These are phyloP conservation scores for Isoetes taiwanensis DNA, from an alignment of 75 land plant species.

Conservation along the genomic window DNA sequence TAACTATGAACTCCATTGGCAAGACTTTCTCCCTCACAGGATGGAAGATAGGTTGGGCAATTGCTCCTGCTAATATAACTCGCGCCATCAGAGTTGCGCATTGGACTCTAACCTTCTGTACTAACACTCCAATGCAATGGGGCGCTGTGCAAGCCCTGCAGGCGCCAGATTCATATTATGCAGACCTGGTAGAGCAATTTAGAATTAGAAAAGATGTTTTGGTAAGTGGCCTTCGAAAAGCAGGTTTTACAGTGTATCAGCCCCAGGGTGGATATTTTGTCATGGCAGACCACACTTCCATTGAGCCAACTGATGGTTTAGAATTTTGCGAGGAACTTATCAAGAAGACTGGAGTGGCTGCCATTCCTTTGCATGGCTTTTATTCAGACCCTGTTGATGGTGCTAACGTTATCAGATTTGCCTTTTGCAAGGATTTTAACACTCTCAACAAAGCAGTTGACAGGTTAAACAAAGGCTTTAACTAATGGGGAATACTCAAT, in stretches of 20 bases:
- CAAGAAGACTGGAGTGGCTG: neutral
- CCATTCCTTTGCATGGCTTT: neutral
- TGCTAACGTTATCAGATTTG: neutral
- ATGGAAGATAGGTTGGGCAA: conserved; percentile 1
- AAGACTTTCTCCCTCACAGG: conserved; percentile 4
- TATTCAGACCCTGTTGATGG: neutral
- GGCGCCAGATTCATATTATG: conserved; percentile 1
- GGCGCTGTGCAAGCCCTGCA: neutral
- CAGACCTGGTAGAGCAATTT: neutral
- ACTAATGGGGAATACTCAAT: no score
- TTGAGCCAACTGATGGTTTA: neutral
- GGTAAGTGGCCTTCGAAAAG: neutral
- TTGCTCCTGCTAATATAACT: neutral
- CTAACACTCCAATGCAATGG: neutral
- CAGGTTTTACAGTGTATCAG: neutral
- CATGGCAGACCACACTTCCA: conserved; percentile 1
- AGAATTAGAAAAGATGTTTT: neutral
- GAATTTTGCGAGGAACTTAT: conserved; percentile 1
- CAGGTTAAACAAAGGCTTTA: no score
- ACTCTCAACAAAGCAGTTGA: no score
- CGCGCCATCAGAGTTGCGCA: neutral
- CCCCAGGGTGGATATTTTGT: neutral
- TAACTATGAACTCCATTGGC: conserved; percentile 3
- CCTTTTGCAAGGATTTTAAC: conserved; percentile 5
- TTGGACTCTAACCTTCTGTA: neutral